Evolutionary conservation across 2,329 filamentous ascomycete species (phyloP).

Genomic region (Fusarium sterilihyphosum): DNA sequence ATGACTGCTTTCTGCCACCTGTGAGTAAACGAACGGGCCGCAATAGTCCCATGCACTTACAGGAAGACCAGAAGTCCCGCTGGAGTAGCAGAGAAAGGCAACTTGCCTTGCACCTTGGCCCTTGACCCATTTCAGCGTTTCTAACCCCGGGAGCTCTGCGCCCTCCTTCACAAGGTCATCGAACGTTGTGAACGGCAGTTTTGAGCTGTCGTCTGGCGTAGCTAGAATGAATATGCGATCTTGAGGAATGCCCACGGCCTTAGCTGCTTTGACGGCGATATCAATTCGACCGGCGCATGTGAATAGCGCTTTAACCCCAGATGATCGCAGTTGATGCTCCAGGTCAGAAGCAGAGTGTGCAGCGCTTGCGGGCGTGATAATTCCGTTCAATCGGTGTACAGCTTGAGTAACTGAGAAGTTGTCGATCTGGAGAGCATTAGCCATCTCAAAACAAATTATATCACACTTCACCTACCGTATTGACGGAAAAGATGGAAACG

Average conservation of each 20-base stretch:
- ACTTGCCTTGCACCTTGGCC: neutral
- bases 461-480: slow-evolving; percentile 57
- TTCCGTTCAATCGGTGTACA: neutral
- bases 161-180: neutral
- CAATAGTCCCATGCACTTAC: neutral
- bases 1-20: neutral
- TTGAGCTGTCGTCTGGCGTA: neutral
- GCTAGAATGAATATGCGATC: neutral
- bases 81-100: neutral
- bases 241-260: neutral
- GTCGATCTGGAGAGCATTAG: neutral
- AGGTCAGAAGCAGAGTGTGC: neutral
- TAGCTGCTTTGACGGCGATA: neutral
- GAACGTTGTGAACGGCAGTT: accelerated
- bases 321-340: neutral
- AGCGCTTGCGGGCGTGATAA: neutral
- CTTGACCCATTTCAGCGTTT: neutral
- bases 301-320: neutral
- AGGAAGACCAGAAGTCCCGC: neutral
- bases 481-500: slow-evolving; percentile 77
- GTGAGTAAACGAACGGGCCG: neutral
- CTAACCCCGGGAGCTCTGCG: accelerated
- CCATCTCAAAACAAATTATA: accelerated
- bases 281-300: neutral
- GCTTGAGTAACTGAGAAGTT: neutral